These are phyloP conservation scores for Nakaseomyces uthaithaninus DNA, from an alignment of 1,139 yeast species.

Conservation along the genomic window DNA sequence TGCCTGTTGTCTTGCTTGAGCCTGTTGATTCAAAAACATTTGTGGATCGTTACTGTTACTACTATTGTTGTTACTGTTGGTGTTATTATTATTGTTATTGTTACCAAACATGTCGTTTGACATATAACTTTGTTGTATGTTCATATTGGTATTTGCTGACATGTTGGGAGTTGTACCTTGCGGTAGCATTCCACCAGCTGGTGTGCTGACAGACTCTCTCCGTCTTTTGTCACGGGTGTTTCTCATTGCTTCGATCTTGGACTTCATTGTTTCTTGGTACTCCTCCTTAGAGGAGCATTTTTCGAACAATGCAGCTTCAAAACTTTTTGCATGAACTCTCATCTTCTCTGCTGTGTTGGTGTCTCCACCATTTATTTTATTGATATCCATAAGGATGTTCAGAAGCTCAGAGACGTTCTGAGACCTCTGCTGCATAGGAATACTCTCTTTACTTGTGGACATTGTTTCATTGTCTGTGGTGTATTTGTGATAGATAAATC, in stretches of 20 bases:
- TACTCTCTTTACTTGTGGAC: conserved; percentile 6
- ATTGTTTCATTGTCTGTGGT: conserved; percentile 7
- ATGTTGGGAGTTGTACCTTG: conserved; percentile 9
- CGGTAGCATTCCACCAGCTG: neutral
- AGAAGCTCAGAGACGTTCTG: conserved; percentile 30
- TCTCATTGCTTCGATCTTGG: conserved; percentile 31
- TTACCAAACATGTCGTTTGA: neutral
- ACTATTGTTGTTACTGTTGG: conserved; percentile 16
- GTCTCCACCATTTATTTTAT: conserved; percentile 31
- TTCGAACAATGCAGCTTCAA: conserved; percentile 31
- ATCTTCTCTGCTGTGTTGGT: conserved; percentile 31
- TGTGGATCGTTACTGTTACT: conserved; percentile 26
- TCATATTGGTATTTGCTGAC: conserved; percentile 10
- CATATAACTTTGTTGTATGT: conserved; percentile 4
- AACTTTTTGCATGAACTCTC: conserved; percentile 32
- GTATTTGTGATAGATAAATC: conserved; percentile 6
- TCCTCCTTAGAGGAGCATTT: conserved; percentile 31
- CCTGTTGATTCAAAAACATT: conserved; percentile 42
- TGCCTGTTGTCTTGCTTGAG: conserved; percentile 43
- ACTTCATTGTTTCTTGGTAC: conserved; percentile 32
- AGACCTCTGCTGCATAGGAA: conserved; percentile 30
- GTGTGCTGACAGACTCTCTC: conserved; percentile 15
- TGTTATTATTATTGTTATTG: conserved; percentile 14
- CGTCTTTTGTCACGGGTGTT: conserved; percentile 28
- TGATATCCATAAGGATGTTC: conserved; percentile 31